A percentile compares a stretch with the other conserved stretches of the same genome.
phyloP scores from a whole-genome alignment of 495 filamentous ascomycete species.

The Xylaria venustula region DNA sequence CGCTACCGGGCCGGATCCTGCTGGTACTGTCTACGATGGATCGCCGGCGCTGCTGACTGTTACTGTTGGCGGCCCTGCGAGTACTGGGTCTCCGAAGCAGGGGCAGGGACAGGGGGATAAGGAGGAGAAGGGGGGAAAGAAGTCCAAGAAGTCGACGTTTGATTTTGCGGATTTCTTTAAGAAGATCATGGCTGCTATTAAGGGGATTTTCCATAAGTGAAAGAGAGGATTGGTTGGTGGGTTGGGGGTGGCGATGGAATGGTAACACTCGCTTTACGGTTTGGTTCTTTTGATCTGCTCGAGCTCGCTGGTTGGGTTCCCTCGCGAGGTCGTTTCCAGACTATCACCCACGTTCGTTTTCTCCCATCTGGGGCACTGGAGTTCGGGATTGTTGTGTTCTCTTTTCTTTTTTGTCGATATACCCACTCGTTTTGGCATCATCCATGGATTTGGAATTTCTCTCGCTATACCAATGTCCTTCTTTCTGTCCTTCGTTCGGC shows the following conservation, averaged over 20 bases:
- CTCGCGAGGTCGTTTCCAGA: background rate
- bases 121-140: constrained; percentile 7
- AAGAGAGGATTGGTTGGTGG: too few relatives aligned
- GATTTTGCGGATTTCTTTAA: constrained; percentile 1
- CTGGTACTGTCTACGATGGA: constrained; percentile 59
- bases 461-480: background rate
- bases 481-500: background rate
- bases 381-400: background rate
- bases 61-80: constrained; percentile 56
- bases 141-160: constrained; percentile 2
- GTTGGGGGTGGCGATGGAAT: background rate
- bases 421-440: background rate
- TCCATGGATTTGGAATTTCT: background rate
- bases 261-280: background rate
- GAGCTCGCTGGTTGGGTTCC: background rate
- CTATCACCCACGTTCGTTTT: background rate
- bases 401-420: background rate
- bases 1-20: constrained; percentile 52
- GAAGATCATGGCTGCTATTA: background rate
- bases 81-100: background rate
- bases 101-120: background rate
- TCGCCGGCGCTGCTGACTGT: constrained; percentile 60
- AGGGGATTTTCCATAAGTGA: constrained; percentile 7
- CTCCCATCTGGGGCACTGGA: background rate
- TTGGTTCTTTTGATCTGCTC: background rate